Conservation (phyloP, 495 filamentous ascomycete genomes). For the Hypoxylon fuscum region DNA sequence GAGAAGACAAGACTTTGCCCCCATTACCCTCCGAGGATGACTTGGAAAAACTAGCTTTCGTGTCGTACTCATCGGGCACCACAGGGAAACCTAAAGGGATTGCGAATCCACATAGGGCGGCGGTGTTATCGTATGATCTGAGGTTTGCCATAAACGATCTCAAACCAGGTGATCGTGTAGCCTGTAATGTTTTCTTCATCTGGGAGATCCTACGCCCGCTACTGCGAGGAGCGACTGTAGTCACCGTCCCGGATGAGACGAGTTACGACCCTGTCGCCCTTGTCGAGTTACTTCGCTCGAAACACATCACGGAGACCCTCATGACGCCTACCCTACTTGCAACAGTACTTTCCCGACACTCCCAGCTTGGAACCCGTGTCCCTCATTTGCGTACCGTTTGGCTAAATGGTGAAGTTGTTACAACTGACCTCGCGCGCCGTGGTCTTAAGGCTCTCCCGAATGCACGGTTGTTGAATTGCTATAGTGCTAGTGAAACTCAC, state of each 20-base stretch:
- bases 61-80: slow-evolving; percentile 72
- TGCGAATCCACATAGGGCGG: slow-evolving; percentile 70
- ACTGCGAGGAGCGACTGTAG: slow-evolving; percentile 72
- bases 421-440: slow-evolving; percentile 69
- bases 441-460: slow-evolving; percentile 68
- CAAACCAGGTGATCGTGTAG: slow-evolving; percentile 70
- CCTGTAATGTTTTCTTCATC: slow-evolving; percentile 79
- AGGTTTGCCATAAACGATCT: slow-evolving; percentile 70
- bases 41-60: slow-evolving; percentile 70
- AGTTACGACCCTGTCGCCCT: slow-evolving; percentile 74
- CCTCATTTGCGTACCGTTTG: slow-evolving; percentile 69
- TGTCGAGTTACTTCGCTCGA: slow-evolving; percentile 67
- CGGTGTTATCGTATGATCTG: slow-evolving; percentile 71
- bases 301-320: slow-evolving; percentile 71
- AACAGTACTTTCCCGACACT: slow-evolving; percentile 67
- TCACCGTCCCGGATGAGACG: slow-evolving; percentile 71
- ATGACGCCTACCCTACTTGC: slow-evolving; percentile 78
- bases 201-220: slow-evolving; percentile 78
- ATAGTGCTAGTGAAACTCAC: slow-evolving; percentile 77
- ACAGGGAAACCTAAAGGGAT: slow-evolving; percentile 77
- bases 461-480: slow-evolving; percentile 72
- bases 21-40: slow-evolving; percentile 65
- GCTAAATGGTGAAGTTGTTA: slow-evolving; percentile 78
- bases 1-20: slow-evolving; percentile 47
- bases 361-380: slow-evolving; percentile 63